phyloP scores from a whole-genome alignment of 768 basidiomycete species.

The Lactarius pseudohatsudake region DNA sequence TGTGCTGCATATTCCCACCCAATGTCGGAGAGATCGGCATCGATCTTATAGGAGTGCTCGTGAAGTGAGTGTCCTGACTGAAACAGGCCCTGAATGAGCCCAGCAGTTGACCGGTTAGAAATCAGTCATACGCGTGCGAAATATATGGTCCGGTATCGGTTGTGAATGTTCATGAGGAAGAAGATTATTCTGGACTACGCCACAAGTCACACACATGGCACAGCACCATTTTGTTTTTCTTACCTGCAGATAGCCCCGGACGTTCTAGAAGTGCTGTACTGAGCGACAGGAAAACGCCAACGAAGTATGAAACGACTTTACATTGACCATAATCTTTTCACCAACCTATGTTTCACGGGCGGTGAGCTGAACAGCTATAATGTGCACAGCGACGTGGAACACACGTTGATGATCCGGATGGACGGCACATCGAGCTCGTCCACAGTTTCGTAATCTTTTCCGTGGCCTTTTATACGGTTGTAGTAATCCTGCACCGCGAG shows the following conservation, averaged over 20 bases:
- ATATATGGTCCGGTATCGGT: conserved; percentile 88
- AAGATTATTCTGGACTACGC: conserved; percentile 89
- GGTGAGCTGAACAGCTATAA: background rate
- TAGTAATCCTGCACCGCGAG: conserved; percentile 92
- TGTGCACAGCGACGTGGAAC: background rate
- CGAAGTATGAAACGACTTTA: conserved; percentile 38
- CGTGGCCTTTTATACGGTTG: conserved; percentile 82
- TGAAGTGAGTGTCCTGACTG: conserved; percentile 98
- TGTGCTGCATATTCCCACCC: conserved; percentile 95
- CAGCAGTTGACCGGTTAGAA: conserved; percentile 5
- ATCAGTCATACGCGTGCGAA: conserved; percentile 82
- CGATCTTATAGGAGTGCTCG: conserved; percentile 98
- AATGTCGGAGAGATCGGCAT: conserved; percentile 91
- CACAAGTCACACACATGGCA: conserved; percentile 13
- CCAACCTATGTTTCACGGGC: conserved; percentile 59
- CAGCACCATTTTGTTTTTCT: conserved; percentile 24
- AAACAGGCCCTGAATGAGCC: background rate
- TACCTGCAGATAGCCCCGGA: conserved; percentile 87
- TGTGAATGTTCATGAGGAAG: conserved; percentile 99
- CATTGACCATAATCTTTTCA: conserved; percentile 94
- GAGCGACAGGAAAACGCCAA: background rate
- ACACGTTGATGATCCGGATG: conserved; percentile 24
- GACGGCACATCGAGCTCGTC: conserved; percentile 62
- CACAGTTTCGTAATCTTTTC: conserved; percentile 85
- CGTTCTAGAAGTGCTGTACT: conserved; percentile 47